These are phyloP conservation scores for Ballota nigra DNA, from an alignment of 257 asterid genomes.

Conservation along the genomic window DNA sequence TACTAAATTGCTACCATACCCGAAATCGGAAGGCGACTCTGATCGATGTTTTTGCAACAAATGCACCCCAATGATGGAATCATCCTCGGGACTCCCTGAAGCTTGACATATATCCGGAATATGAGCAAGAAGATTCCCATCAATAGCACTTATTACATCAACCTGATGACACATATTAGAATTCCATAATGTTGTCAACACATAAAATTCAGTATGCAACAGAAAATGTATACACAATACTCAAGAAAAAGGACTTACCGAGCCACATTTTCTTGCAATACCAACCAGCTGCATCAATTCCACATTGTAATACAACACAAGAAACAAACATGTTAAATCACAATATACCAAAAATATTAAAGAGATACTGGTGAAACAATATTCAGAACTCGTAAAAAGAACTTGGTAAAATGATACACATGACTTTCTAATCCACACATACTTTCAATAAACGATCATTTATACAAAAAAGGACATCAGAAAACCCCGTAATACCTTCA, in stretches of 20 bases:
- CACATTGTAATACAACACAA: conserved; percentile 29
- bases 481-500: no score
- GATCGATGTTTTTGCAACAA: conserved; percentile 50
- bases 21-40: conserved; percentile 41
- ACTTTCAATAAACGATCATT: no score
- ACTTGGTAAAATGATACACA: neutral
- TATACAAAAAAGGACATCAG: no score
- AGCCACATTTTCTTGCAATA: conserved; percentile 76
- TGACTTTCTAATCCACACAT: neutral
- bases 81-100: conserved; percentile 38
- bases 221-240: neutral
- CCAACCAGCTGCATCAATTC: conserved; percentile 60
- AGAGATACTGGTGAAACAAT: neutral
- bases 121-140: conserved; percentile 56
- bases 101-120: conserved; percentile 43
- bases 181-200: conserved; percentile 20
- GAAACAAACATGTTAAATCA: conserved; percentile 24
- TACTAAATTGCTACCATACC: conserved; percentile 33
- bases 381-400: no score
- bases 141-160: conserved; percentile 70
- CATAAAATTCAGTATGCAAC: conserved; percentile 1
- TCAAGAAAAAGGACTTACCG: conserved; percentile 45
- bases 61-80: conserved; percentile 61
- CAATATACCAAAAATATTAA: conserved; percentile 1
- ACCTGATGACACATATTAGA: conserved; percentile 37